These are phyloP conservation scores for Sphagnum tenellum DNA, from an alignment of 225 moss, liverwort and hornwort genomes.

Conservation along the genomic window DNA sequence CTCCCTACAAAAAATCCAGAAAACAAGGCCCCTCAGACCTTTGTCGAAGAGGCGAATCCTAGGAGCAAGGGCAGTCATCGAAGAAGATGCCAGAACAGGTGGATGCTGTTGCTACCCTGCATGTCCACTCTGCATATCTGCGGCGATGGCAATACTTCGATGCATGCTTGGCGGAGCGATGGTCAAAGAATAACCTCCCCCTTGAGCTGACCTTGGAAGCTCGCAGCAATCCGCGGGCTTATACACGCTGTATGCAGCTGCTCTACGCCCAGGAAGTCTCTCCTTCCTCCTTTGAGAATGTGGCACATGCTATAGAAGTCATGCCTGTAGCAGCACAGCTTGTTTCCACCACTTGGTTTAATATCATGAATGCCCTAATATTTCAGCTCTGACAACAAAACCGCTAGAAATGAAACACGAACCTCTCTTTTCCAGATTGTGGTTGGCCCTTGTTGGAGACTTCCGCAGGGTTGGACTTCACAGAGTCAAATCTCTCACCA, in stretches of 20 bases:
- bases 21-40: conserved; percentile 15
- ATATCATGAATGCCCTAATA: too few species aligned
- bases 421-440: too few species aligned
- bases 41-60: conserved; percentile 14
- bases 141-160: conserved; percentile 41
- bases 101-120: conserved; percentile 28
- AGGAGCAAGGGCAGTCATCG: conserved; percentile 44
- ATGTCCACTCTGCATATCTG: conserved; percentile 40
- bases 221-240: conserved; percentile 35
- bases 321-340: conserved; percentile 39
- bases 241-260: conserved; percentile 36
- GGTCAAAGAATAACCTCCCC: conserved; percentile 39
- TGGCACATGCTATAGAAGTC: conserved; percentile 45
- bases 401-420: too few species aligned
- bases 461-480: too few species aligned
- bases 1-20: conserved; percentile 25
- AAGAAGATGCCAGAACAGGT: conserved; percentile 28
- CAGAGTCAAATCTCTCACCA: too few species aligned
- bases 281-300: conserved; percentile 38
- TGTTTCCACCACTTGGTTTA: too few species aligned
- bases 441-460: too few species aligned
- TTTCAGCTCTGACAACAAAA: too few species aligned
- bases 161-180: conserved; percentile 36
- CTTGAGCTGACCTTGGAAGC: conserved; percentile 38
- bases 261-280: conserved; percentile 29